These are phyloP conservation scores for Fraxinus anomala DNA, from an alignment of 257 asterid genomes.

Conservation along the genomic window DNA sequence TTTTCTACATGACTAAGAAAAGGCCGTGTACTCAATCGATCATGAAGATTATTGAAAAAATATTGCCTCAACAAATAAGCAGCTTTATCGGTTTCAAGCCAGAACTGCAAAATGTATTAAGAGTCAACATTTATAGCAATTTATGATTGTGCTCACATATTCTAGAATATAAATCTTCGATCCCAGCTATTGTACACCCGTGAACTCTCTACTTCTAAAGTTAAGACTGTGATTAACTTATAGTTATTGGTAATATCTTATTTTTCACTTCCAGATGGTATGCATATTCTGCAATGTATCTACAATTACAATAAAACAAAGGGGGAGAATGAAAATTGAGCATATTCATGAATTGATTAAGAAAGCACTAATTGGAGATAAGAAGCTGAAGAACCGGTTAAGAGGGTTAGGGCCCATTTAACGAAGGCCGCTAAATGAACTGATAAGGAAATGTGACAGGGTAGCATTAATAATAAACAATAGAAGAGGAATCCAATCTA, in stretches of 20 bases:
- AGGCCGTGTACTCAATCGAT: conserved; percentile 98
- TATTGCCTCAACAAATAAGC: conserved; percentile 95
- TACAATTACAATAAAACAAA: neutral
- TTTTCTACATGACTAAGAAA: conserved; percentile 89
- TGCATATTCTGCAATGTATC: neutral
- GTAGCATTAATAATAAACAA: neutral
- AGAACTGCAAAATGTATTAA: conserved; percentile 69
- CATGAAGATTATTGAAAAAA: conserved; percentile 96
- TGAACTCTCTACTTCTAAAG: neutral
- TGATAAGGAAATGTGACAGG: neutral
- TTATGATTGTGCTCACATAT: neutral
- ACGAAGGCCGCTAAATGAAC: neutral
- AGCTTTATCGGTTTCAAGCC: conserved; percentile 99
- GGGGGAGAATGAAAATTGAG: neutral
- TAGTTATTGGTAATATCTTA: neutral
- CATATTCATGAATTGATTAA: neutral
- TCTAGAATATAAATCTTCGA: neutral
- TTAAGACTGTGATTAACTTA: neutral
- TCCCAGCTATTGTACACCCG: neutral
- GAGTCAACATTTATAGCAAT: neutral
- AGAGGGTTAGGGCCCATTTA: neutral
- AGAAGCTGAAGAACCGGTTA: neutral
- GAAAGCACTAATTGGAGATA: neutral
- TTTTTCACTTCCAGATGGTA: conserved; percentile 1
- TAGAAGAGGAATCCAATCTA: neutral